phyloP scores from a whole-genome alignment of 78 protist genomes.

The Anaeramoeba ignava region DNA sequence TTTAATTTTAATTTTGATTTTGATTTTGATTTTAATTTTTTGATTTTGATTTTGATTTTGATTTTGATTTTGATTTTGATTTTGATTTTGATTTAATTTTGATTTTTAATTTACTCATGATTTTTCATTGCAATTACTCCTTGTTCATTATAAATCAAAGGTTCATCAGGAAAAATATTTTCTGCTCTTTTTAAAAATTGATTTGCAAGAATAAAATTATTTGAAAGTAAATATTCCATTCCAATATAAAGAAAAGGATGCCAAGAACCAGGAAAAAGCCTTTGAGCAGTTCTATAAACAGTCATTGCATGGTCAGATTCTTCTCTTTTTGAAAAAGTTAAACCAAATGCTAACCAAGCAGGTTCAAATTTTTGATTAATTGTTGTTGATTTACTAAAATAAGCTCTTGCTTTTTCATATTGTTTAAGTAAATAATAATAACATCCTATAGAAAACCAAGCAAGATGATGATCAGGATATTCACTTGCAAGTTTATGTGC shows the following conservation, averaged over 20 bases:
- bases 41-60: no score
- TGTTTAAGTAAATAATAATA: not conserved
- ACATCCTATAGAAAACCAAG: not conserved
- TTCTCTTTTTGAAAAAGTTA: not conserved
- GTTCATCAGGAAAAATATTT: not conserved
- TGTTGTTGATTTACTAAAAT: not conserved
- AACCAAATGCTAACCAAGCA: not conserved
- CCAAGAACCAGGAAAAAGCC: not conserved
- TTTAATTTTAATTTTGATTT: no score
- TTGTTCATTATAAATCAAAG: not conserved
- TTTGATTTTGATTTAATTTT: no score
- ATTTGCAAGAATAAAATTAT: not conserved
- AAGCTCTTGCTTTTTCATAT: not conserved
- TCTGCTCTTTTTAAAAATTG: not conserved
- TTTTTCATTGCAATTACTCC: not conserved
- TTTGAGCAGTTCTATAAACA: not conserved
- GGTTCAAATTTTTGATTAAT: not conserved
- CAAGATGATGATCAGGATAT: not conserved
- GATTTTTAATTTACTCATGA: no score
- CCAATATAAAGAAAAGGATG: not conserved
- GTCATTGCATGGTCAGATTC: conserved; percentile 2
- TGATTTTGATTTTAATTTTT: no score
- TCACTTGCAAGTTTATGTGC: not conserved
- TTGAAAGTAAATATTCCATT: not conserved
- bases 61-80: no score